Percentiles rank a stretch among this genome's conserved stretches.
phyloP scores from a whole-genome alignment of 2,329 filamentous ascomycete species.

The Colletotrichum sp. region DNA sequence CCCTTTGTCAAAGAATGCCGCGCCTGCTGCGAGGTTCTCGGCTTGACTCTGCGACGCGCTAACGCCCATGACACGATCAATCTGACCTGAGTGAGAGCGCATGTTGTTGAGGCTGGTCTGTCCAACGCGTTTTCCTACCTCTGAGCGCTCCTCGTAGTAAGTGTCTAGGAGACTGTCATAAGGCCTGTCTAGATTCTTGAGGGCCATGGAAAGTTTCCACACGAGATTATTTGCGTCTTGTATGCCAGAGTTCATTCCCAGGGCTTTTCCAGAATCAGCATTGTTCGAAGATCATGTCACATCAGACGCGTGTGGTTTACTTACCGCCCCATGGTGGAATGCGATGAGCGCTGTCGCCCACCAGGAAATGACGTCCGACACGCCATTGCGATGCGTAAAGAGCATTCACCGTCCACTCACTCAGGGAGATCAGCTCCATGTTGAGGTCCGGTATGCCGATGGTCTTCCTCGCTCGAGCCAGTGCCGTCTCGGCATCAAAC shows the following conservation, averaged over 20 bases:
- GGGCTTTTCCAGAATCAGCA: not conserved
- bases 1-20: not conserved
- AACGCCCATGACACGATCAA: not conserved
- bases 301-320: not conserved
- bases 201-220: not conserved
- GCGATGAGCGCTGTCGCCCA: not conserved
- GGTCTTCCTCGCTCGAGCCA: not conserved
- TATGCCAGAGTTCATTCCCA: not conserved
- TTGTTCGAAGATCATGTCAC: not conserved
- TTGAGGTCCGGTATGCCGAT: not conserved
- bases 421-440: not conserved
- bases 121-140: not conserved
- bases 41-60: not conserved
- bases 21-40: not conserved
- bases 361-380: not conserved
- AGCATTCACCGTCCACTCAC: not conserved
- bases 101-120: not conserved
- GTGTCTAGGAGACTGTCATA: not conserved
- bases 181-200: not conserved
- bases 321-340: not conserved
- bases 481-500: not conserved
- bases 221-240: not conserved
- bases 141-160: not conserved
- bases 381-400: not conserved
- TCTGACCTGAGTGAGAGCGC: not conserved